A percentile compares a stretch with the other conserved stretches of the same genome.
phyloP scores from a whole-genome alignment of 306 rosid species.

The Acmispon strigosus region DNA sequence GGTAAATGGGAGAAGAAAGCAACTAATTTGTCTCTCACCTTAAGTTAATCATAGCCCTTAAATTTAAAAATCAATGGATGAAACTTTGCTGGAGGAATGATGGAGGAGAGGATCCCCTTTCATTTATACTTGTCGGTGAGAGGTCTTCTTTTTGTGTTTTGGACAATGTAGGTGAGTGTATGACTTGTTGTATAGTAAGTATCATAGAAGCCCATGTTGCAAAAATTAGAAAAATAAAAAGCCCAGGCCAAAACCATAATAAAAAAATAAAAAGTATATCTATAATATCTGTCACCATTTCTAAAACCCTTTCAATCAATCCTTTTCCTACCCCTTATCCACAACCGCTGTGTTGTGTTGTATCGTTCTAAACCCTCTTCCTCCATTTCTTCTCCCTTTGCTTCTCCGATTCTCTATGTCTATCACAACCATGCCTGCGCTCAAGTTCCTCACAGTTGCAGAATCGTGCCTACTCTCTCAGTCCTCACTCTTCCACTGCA shows the following conservation, averaged over 20 bases:
- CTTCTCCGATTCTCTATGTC: constrained; percentile 23
- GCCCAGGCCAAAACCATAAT: neutral
- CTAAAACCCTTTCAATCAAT: neutral
- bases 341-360: neutral
- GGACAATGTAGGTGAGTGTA: too few species aligned
- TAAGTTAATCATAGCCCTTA: too few species aligned
- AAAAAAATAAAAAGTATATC: too few species aligned
- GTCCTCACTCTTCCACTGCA: constrained; percentile 42
- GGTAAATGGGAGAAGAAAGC: too few species aligned
- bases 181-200: too few species aligned
- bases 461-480: constrained; percentile 50
- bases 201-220: neutral
- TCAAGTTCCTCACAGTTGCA: constrained; percentile 49
- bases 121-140: neutral
- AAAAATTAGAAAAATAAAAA: too few species aligned
- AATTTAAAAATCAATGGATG: too few species aligned
- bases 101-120: too few species aligned
- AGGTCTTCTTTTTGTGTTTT: neutral
- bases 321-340: constrained; percentile 38
- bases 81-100: too few species aligned
- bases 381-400: neutral
- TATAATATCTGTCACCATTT: neutral
- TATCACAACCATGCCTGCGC: constrained; percentile 28
- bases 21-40: too few species aligned
- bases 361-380: constrained; percentile 22